phyloP scores from a whole-genome alignment of 1,284 basidiomycete species.

The Uromyces viciae-fabae region DNA sequence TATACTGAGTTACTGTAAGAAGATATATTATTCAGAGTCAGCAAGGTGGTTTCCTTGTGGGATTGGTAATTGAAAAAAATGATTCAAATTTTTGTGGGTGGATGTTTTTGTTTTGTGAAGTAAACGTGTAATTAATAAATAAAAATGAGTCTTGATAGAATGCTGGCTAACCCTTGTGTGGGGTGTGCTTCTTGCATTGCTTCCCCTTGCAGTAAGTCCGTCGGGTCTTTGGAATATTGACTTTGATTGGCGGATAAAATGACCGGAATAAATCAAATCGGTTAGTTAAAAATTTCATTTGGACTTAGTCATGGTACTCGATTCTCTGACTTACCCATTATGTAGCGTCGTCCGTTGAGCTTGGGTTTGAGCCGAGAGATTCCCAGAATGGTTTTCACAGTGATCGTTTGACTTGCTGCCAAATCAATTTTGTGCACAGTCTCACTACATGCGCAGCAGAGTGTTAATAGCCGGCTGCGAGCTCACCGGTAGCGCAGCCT shows the following conservation, averaged over 20 bases:
- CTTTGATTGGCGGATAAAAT: slow-evolving; percentile 50
- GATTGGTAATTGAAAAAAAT: not conserved
- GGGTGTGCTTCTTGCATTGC: slow-evolving; percentile 94
- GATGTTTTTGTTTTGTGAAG: not conserved
- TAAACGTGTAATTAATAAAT: not conserved
- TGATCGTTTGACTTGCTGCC: not conserved
- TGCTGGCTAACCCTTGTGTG: slow-evolving; percentile 41
- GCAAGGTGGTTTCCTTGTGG: not conserved
- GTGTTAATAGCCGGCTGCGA: too few species aligned
- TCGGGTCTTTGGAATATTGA: slow-evolving; percentile 64
- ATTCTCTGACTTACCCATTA: slow-evolving; percentile 6
- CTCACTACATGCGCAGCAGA: slow-evolving; percentile 20
- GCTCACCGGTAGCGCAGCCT: too few species aligned
- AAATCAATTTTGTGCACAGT: not conserved
- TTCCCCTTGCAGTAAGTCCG: slow-evolving; percentile 93
- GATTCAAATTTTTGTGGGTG: not conserved
- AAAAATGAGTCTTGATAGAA: not conserved
- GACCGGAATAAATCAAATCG: not conserved
- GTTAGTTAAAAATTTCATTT: not conserved
- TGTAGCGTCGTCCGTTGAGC: not conserved
- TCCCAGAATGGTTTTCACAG: not conserved
- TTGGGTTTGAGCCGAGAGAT: not conserved
- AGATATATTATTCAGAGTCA: not conserved
- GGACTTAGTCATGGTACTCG: not conserved
- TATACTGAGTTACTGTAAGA: slow-evolving; percentile 54